phyloP scores from a whole-genome alignment of 257 asterid genomes.

The Thymus mandschuricus region DNA sequence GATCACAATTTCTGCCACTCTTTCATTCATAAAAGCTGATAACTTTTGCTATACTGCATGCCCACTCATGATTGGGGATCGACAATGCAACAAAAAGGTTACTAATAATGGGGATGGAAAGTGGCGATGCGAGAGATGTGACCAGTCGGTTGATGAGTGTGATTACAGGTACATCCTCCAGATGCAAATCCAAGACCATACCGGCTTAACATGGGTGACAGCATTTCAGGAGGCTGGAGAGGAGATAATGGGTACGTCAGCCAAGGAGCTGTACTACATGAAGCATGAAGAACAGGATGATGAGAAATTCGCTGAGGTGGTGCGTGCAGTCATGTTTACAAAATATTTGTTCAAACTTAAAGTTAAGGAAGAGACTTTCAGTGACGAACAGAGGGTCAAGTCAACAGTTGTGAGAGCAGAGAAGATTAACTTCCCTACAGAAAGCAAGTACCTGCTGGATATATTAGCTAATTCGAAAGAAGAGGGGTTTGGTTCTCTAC shows the following conservation, averaged over 20 bases:
- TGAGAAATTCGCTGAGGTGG: conserved; percentile 59
- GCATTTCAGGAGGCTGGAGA: conserved; percentile 90
- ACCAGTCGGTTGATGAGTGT: conserved; percentile 67
- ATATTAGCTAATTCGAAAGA: conserved; percentile 49
- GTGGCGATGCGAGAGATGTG: conserved; percentile 87
- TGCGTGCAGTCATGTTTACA: conserved; percentile 54
- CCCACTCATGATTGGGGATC: conserved; percentile 72
- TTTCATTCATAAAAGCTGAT: conserved; percentile 61
- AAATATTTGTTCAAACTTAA: conserved; percentile 70
- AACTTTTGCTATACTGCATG: conserved; percentile 85
- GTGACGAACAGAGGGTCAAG: conserved; percentile 85
- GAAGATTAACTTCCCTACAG: conserved; percentile 53
- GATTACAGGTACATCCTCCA: conserved; percentile 89
- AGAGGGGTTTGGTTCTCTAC: conserved; percentile 42
- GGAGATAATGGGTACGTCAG: conserved; percentile 81
- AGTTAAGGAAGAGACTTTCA: conserved; percentile 82
- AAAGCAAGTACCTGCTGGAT: conserved; percentile 60
- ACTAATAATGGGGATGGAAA: conserved; percentile 83
- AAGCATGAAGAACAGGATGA: conserved; percentile 85
- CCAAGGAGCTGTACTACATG: conserved; percentile 71
- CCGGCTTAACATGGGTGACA: conserved; percentile 86
- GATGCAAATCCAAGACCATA: conserved; percentile 92
- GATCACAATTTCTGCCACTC: conserved; percentile 75
- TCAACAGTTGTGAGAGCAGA: conserved; percentile 81
- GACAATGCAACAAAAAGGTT: conserved; percentile 88